These are phyloP conservation scores for Chytriomyces sp. DNA, from an alignment of 192 early-diverging fungal species.

Conservation along the genomic window DNA sequence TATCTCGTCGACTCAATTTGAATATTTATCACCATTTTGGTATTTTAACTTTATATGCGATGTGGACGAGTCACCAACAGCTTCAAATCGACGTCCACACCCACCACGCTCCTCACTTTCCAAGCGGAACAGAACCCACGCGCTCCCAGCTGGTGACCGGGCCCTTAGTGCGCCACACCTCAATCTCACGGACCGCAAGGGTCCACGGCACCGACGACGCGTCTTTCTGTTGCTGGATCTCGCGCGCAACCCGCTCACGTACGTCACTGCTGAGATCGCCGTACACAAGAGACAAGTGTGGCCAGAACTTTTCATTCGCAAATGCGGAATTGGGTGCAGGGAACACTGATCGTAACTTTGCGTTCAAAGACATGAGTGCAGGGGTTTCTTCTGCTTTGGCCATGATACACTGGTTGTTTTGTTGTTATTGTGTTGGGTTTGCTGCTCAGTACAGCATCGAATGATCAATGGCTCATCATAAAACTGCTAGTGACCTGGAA, in stretches of 20 bases:
- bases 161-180: conserved; percentile 27
- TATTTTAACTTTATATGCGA: no score
- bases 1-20: no score
- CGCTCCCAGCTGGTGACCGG: not conserved
- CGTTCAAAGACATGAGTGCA: conserved; percentile 31
- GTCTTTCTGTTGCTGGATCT: conserved; percentile 23
- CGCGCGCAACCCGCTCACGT: conserved; percentile 15
- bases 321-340: not conserved
- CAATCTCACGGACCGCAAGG: not conserved
- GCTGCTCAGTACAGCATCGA: not conserved
- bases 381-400: conserved; percentile 32
- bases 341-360: not conserved
- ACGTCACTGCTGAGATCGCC: conserved; percentile 31
- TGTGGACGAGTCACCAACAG: no score
- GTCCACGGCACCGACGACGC: not conserved
- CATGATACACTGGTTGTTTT: conserved; percentile 35
- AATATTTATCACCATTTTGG: no score
- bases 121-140: conserved; percentile 13
- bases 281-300: conserved; percentile 48
- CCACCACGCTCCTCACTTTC: no score
- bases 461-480: not conserved
- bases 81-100: no score
- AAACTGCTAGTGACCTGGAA: conserved; percentile 29
- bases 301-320: conserved; percentile 34
- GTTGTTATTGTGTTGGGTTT: no score